Conservation (phyloP, 2,329 filamentous ascomycete genomes). For the Byssothecium circinans region DNA sequence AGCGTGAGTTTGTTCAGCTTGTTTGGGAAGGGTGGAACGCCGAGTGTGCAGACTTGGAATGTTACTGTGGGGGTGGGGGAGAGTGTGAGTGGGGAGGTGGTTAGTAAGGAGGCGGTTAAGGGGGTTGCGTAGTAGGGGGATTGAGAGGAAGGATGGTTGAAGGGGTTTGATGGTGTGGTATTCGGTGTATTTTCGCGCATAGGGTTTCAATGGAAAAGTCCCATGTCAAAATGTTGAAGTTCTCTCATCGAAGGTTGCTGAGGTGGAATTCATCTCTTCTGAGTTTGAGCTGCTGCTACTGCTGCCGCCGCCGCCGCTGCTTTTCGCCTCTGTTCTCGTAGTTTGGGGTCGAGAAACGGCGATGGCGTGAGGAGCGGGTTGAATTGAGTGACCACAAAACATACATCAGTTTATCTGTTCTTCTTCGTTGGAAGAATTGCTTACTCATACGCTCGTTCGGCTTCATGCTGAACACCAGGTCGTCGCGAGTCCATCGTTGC, state of each 20-base stretch:
- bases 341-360: slow-evolving; percentile 19
- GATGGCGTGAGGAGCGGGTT: slow-evolving; percentile 24
- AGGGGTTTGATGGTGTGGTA: no score
- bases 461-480: slow-evolving; percentile 12
- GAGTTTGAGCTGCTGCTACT: no score
- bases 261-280: no score
- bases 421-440: neutral
- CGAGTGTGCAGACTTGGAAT: slow-evolving; percentile 21
- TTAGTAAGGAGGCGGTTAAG: slow-evolving; percentile 13
- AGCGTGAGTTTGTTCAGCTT: slow-evolving; percentile 30
- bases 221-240: no score
- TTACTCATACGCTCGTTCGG: slow-evolving; percentile 10
- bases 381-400: slow-evolving; percentile 11
- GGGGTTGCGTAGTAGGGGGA: neutral
- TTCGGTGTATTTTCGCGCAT: no score
- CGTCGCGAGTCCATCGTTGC: neutral
- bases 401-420: neutral
- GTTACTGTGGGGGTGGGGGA: slow-evolving; percentile 22
- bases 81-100: slow-evolving; percentile 14
- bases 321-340: slow-evolving; percentile 15
- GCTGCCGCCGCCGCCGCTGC: neutral
- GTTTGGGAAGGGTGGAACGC: slow-evolving; percentile 23
- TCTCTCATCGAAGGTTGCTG: no score
- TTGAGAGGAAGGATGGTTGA: neutral
- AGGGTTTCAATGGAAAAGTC: neutral